Evolutionary conservation across 768 basidiomycete species (phyloP).

Genomic region (Amanita exitialis): DNA sequence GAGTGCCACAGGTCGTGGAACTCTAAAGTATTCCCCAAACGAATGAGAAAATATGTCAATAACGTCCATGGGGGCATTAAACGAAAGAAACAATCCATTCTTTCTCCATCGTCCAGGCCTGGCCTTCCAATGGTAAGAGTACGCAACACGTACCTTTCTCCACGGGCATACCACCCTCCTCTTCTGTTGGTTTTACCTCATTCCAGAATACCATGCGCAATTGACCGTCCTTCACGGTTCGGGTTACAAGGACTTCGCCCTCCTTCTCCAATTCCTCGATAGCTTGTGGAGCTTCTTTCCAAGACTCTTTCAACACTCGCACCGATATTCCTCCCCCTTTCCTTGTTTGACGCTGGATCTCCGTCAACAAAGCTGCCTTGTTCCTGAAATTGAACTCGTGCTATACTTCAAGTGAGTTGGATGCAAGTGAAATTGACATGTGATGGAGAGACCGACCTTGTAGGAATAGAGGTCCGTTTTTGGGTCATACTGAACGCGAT

Average conservation of each 20-base stretch:
- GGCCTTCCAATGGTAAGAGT: background rate
- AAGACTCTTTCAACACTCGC: constrained; percentile 78
- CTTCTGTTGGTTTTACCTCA: constrained; percentile 71
- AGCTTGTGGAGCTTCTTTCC: constrained; percentile 77
- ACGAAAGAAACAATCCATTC: background rate
- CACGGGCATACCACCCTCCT: constrained; percentile 57
- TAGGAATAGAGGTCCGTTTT: constrained; percentile 84
- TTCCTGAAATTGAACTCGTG: constrained; percentile 82
- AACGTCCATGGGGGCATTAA: background rate
- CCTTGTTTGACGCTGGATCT: constrained; percentile 78
- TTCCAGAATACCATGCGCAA: constrained; percentile 86
- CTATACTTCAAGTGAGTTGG: constrained; percentile 24
- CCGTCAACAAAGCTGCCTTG: constrained; percentile 73
- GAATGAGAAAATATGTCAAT: background rate
- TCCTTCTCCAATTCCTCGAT: constrained; percentile 87
- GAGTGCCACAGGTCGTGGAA: constrained; percentile 84
- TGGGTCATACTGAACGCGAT: constrained; percentile 68
- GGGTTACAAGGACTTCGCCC: constrained; percentile 81
- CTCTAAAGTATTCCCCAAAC: constrained; percentile 37
- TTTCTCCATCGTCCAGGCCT: background rate
- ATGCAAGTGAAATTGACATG: background rate
- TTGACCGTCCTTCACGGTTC: constrained; percentile 76
- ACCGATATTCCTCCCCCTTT: constrained; percentile 82
- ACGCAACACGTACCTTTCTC: constrained; percentile 59
- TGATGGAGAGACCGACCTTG: constrained; percentile 40